Base-by-base conservation (phyloP, 2,329 filamentous ascomycete species). In the Phoma sp. region DNA sequence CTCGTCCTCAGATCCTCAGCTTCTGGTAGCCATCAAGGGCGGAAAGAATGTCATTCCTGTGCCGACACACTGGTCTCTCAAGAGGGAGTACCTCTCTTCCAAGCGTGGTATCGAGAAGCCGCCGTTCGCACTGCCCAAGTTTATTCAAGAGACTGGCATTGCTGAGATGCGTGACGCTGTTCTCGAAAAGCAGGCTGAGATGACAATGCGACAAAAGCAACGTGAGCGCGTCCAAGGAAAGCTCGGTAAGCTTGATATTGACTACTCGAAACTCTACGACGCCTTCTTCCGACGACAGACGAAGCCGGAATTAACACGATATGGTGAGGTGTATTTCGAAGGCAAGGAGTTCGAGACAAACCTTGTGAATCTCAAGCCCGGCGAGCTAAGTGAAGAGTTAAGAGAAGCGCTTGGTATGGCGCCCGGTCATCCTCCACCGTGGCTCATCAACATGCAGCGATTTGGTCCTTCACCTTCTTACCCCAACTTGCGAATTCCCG, bases 241-340 rank as follows among this genome's bases (percentile, higher is more conserved):
- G 78, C 95, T 97, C 84, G 95, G 95, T 58, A 96, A 95, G 75
- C 82, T 99, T 45, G 95, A 99, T 74, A 98, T 99, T 64, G 95
- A 99, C 76, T 99, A 99, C 75, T 91, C 96, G 72, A 97, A 95
- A 75, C 86, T 98, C 49, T 98, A 98, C 78, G 95, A 98, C 72
- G 95, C 95, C 4, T 99, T 99, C 80, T 99, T 99, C 81, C 86
- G 92, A 55, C 96, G 96, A 72, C 95, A 99, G 78, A 96, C 91
- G 36, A 99, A 99, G 77, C 95, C 95, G 0, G 88, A 92, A 65
- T 79, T 99, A 59, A 98, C 95, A 29, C 86, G 93, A 38, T 99
- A 96, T 66, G 95, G 95, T 36, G 95, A 99, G 75, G 93, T 99
- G n/a, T 99, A 99, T 76, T 98, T 98, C 74, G 95, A 99, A 77